Percentiles rank a stretch among this genome's conserved stretches.
Evolutionary conservation across 768 basidiomycete genomes (phyloP).

Genomic region (Tephrocybe sp.): DNA sequence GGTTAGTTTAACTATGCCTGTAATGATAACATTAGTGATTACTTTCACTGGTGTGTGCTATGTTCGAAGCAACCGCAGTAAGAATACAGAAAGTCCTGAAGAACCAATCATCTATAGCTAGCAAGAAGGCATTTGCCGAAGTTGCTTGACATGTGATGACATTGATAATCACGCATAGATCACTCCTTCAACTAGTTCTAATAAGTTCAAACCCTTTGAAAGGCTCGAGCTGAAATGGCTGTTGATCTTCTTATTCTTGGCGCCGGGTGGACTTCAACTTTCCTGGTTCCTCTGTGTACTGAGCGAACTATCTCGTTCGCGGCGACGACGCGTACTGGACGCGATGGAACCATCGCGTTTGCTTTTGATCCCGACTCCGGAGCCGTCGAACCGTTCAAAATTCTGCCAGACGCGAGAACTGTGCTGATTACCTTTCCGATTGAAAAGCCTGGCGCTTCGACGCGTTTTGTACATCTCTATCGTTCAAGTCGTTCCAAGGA

Average conservation of each 20-base stretch:
- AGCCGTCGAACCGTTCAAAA: slow-evolving; percentile 40
- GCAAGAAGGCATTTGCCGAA: too few species aligned
- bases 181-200: too few species aligned
- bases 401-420: slow-evolving; percentile 52
- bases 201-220: too few species aligned
- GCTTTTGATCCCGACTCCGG: slow-evolving; percentile 52
- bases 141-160: too few species aligned
- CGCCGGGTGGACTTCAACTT: slow-evolving; percentile 65
- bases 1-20: too few species aligned
- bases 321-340: slow-evolving; percentile 55
- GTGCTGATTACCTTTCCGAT: slow-evolving; percentile 62
- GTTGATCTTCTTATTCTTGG: slow-evolving; percentile 64
- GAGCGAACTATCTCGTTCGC: slow-evolving; percentile 41
- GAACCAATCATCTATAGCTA: too few species aligned
- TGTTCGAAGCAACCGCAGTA: too few species aligned
- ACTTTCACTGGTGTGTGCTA: too few species aligned
- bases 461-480: slow-evolving; percentile 47
- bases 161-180: too few species aligned
- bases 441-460: slow-evolving; percentile 42
- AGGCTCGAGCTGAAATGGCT: too few species aligned
- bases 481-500: slow-evolving; percentile 29
- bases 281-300: slow-evolving; percentile 54
- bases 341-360: slow-evolving; percentile 50
- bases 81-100: too few species aligned
- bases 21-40: too few species aligned